phyloP scores from a whole-genome alignment of 192 early-diverging fungal species.

The Umbelopsis vinacea region DNA sequence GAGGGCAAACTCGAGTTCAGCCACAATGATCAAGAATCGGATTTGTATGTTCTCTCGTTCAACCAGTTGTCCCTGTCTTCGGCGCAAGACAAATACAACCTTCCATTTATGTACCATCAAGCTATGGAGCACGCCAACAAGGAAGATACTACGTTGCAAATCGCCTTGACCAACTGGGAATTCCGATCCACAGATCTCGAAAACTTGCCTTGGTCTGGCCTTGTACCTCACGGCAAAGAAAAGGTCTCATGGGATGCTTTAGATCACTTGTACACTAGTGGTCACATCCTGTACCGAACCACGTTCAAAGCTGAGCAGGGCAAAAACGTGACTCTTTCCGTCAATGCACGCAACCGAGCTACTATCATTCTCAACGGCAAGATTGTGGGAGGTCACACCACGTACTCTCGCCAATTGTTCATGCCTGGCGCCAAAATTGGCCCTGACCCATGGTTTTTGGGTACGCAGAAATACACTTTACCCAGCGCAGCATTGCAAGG shows the following conservation, averaged over 20 bases:
- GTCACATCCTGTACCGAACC: slow-evolving; percentile 67
- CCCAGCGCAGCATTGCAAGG: slow-evolving; percentile 48
- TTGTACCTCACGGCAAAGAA: slow-evolving; percentile 30
- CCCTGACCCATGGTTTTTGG: slow-evolving; percentile 66
- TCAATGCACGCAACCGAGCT: slow-evolving; percentile 76
- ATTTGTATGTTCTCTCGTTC: slow-evolving; percentile 46
- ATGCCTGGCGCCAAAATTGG: slow-evolving; percentile 71
- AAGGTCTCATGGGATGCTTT: slow-evolving; percentile 57
- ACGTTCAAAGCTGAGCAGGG: slow-evolving; percentile 45
- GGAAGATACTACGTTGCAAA: neutral
- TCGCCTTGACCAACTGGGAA: slow-evolving; percentile 31
- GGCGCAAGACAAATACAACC: slow-evolving; percentile 3
- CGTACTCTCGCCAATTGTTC: slow-evolving; percentile 63
- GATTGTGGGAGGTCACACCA: slow-evolving; percentile 80
- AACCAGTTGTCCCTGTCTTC: neutral
- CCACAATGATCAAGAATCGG: slow-evolving; percentile 28
- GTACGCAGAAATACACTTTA: slow-evolving; percentile 63
- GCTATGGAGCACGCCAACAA: neutral
- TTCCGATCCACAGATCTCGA: slow-evolving; percentile 47
- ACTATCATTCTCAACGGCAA: slow-evolving; percentile 73
- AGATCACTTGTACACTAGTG: slow-evolving; percentile 64
- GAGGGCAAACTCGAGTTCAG: slow-evolving; percentile 31
- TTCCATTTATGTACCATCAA: slow-evolving; percentile 26
- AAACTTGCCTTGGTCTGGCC: slow-evolving; percentile 46
- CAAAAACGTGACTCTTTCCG: slow-evolving; percentile 49